These are phyloP conservation scores for Skeletonema potamos DNA, from an alignment of 108 stramenopile species.

Conservation along the genomic window DNA sequence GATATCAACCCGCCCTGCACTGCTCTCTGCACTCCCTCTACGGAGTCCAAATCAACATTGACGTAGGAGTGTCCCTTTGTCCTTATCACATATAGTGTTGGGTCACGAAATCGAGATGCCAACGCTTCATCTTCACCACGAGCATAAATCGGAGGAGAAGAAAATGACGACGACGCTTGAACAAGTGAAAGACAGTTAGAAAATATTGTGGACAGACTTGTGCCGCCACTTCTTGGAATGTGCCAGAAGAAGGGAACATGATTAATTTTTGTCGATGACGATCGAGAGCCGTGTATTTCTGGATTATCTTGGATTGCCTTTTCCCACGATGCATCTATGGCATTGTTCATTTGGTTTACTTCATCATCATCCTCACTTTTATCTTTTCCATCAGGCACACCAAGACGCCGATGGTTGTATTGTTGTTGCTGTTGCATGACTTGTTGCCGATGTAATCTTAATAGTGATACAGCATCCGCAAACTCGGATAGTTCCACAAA, in stretches of 20 bases:
- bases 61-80: constrained; percentile 31
- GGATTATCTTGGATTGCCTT: constrained; percentile 10
- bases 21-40: constrained; percentile 36
- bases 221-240: constrained; percentile 23
- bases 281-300: not conserved
- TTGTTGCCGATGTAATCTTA: constrained; percentile 17
- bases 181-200: constrained; percentile 22
- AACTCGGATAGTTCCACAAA: constrained; percentile 40
- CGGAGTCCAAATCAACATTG: constrained; percentile 39
- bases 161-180: constrained; percentile 29
- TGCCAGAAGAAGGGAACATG: constrained; percentile 41
- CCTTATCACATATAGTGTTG: constrained; percentile 28
- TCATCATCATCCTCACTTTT: constrained; percentile 13
- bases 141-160: constrained; percentile 18
- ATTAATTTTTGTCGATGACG: not conserved
- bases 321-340: constrained; percentile 26
- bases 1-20: constrained; percentile 23
- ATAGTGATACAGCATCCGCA: constrained; percentile 19
- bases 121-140: constrained; percentile 19
- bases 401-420: constrained; percentile 1
- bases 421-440: constrained; percentile 4
- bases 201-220: constrained; percentile 22
- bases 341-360: constrained; percentile 24
- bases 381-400: not conserved
- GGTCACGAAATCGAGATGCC: constrained; percentile 21